Percentiles rank a stretch among this genome's conserved stretches.
Evolutionary conservation across 345 rosid species (phyloP).

Genomic region (Sisymbrium irio): DNA sequence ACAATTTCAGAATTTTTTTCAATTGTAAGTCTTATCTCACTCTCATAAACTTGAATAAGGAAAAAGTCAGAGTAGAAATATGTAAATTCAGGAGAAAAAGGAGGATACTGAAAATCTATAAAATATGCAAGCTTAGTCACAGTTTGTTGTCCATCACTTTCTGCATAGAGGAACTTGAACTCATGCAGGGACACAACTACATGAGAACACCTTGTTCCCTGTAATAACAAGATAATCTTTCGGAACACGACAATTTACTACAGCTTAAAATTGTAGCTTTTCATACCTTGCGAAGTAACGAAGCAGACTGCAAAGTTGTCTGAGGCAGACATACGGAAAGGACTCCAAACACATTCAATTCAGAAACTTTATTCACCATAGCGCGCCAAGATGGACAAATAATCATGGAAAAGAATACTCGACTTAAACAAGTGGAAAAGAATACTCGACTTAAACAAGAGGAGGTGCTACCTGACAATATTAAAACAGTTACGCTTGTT

Average conservation of each 20-base stretch:
- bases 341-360: too few relatives aligned
- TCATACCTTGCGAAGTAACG: slow-evolving; percentile 79
- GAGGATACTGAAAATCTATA: neutral
- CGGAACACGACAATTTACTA: neutral
- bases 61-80: neutral
- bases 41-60: slow-evolving; percentile 11
- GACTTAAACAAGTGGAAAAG: too few relatives aligned
- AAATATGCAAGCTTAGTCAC: slow-evolving; percentile 15
- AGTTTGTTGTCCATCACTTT: slow-evolving; percentile 42
- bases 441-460: too few relatives aligned
- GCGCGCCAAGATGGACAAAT: too few relatives aligned
- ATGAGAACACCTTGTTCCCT: slow-evolving; percentile 87
- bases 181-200: slow-evolving; percentile 85
- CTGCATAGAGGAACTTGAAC: slow-evolving; percentile 61
- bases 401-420: too few relatives aligned
- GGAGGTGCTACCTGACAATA: too few relatives aligned
- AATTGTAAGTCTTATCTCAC: neutral
- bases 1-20: neutral
- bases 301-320: slow-evolving; percentile 89
- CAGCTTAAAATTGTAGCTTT: slow-evolving; percentile 13
- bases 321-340: too few relatives aligned
- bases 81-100: slow-evolving; percentile 1
- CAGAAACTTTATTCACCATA: too few relatives aligned
- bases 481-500: too few relatives aligned
- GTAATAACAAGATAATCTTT: slow-evolving; percentile 26